Conservation (phyloP, 1,284 basidiomycete species). For the Schizopora paradoxa region DNA sequence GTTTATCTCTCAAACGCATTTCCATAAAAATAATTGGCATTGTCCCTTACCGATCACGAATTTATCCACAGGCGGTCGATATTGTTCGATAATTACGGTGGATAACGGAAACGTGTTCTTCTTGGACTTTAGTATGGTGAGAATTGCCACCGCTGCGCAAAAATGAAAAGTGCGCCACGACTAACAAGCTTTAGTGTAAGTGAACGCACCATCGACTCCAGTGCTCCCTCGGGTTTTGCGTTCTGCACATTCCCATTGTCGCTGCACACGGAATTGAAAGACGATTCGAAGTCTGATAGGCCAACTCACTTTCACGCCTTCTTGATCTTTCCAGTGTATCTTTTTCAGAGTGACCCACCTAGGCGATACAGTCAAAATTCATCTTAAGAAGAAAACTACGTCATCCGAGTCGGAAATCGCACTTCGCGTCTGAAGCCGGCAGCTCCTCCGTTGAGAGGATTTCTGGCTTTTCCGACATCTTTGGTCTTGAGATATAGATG, state of each 20-base stretch:
- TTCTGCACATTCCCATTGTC: constrained; percentile 83
- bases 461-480: constrained; percentile 30
- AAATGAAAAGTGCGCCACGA: constrained; percentile 7
- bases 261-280: constrained; percentile 34
- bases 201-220: constrained; percentile 69
- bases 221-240: constrained; percentile 68
- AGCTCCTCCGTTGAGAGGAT: constrained; percentile 40
- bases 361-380: constrained; percentile 4
- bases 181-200: background rate
- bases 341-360: constrained; percentile 75
- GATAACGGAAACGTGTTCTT: constrained; percentile 60
- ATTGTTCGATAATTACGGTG: constrained; percentile 86
- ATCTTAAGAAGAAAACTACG: constrained; percentile 11
- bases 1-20: background rate
- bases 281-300: background rate
- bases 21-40: background rate
- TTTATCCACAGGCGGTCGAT: constrained; percentile 73
- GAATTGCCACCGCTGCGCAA: constrained; percentile 69
- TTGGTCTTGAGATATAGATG: too few relatives aligned
- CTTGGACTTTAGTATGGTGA: constrained; percentile 73
- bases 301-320: constrained; percentile 59
- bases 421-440: constrained; percentile 57
- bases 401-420: constrained; percentile 11
- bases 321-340: constrained; percentile 69
- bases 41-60: constrained; percentile 60